Base-by-base conservation (phyloP, 805 yeast genomes). In the Kazachstania kunashirensis region DNA sequence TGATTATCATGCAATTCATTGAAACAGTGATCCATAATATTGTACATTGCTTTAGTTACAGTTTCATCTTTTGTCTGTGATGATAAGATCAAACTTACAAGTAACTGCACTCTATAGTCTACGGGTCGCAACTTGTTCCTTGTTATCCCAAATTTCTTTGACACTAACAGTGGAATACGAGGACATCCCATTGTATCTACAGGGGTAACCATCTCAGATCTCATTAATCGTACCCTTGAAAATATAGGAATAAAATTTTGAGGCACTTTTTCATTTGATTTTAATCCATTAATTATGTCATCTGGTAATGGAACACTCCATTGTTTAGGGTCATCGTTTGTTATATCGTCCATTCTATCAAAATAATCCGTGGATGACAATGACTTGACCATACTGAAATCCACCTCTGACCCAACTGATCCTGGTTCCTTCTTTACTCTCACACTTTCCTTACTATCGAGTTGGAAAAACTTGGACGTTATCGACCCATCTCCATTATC, bases 151-250 rank as follows among this genome's bases (percentile, higher is more conserved):
- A 49, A 62, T 17, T 48, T 24, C 11, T 49, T 47, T 27, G 49
- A 48, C 6, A 63, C 49, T 2, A 64, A 55, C n/a, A 62, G 59
- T 0, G 75, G 75, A 8, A 72, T 54, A 35, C 63, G 64, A 17
- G 80, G 85, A 56, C 95, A 85, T 5, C 96, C 96, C 73, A 84
- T 76, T 0, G 77, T 68, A 52, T 86, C 96, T 2, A 86, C 96
- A 0, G 96, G 95, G 0, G 96, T 76, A 13, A 60, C 55, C 11
- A 79, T 66, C 36, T 68, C 66, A 5, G 67, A 48, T 39, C 96
- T 66, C 94, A 85, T 84, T 14, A 57, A 60, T 35, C 76, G 75
- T 23, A 85, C 66, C 39, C 66, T 72, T 34, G 74, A 63, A 47
- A 79, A 80, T 32, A 79, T 70, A 2, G 67, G 63, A 38, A 61